phyloP scores from a whole-genome alignment of 1,139 yeast species.

The Yamadazyma trypodendri region DNA sequence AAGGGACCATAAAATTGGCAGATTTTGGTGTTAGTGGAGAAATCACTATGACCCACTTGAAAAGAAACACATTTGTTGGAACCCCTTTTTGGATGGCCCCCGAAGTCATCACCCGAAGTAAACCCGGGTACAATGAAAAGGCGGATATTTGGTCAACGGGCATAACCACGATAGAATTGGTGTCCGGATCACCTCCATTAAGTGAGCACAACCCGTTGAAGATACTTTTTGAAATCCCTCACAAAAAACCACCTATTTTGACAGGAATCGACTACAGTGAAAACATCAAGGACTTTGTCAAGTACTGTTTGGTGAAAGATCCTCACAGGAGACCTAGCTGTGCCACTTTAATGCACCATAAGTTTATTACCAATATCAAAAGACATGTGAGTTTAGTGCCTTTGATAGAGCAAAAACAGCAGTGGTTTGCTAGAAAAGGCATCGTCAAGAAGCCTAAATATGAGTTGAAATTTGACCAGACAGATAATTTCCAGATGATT shows the following conservation, averaged over 20 bases:
- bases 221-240: conserved; percentile 70
- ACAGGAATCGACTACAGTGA: conserved; percentile 43
- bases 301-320: conserved; percentile 56
- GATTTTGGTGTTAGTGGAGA: conserved; percentile 91
- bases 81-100: conserved; percentile 97
- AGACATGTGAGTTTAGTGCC: conserved; percentile 12
- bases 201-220: conserved; percentile 72
- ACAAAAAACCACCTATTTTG: conserved; percentile 63
- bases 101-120: conserved; percentile 58
- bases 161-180: conserved; percentile 73
- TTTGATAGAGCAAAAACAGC: conserved; percentile 17
- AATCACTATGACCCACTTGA: conserved; percentile 57
- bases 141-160: conserved; percentile 92
- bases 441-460: conserved; percentile 10
- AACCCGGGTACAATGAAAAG: conserved; percentile 66
- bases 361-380: conserved; percentile 34
- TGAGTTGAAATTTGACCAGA: conserved; percentile 10
- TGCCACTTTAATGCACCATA: conserved; percentile 40
- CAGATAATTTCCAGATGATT: conserved; percentile 9
- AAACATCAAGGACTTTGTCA: conserved; percentile 59
- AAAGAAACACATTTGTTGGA: conserved; percentile 76
- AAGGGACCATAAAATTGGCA: conserved; percentile 68
- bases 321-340: conserved; percentile 56
- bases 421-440: conserved; percentile 21
- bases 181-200: conserved; percentile 73